Conservation (phyloP, 306 rosid species). For the Benincasa hispida region DNA sequence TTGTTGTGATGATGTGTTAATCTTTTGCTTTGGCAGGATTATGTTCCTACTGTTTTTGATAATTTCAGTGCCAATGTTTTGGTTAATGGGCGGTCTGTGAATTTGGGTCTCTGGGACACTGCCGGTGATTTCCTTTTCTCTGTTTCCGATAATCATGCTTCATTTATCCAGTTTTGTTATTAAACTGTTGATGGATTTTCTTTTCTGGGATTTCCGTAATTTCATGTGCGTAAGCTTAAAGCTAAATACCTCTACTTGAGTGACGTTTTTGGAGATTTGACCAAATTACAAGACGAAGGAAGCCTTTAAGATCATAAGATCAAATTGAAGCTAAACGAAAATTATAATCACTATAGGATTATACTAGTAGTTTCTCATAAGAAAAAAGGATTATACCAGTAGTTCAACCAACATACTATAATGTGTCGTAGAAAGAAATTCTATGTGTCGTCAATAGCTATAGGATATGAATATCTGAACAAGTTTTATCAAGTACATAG, state of each 20-base stretch:
- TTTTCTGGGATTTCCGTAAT: not conserved
- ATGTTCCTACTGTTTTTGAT: slow-evolving; percentile 49
- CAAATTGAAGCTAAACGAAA: not conserved
- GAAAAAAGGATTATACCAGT: too few species aligned
- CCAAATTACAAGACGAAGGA: not conserved
- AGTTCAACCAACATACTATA: not conserved
- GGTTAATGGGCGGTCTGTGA: slow-evolving; percentile 36
- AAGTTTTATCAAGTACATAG: not conserved
- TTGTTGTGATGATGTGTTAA: too few species aligned
- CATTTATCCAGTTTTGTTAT: not conserved
- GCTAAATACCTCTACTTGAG: not conserved
- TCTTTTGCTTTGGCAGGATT: slow-evolving; percentile 24
- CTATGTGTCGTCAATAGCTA: not conserved
- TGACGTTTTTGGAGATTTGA: not conserved
- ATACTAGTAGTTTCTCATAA: too few species aligned
- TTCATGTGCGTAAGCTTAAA: not conserved
- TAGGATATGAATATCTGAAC: not conserved
- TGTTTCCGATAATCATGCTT: not conserved
- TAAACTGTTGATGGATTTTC: not conserved
- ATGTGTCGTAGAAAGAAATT: not conserved
- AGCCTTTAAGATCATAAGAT: too few species aligned
- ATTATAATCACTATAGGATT: not conserved
- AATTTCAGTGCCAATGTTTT: slow-evolving; percentile 43
- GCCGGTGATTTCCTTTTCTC: slow-evolving; percentile 27
- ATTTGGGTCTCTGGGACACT: slow-evolving; percentile 55